A percentile compares a stretch with the other conserved stretches of the same genome.
Conservation (phyloP, 2,329 filamentous ascomycete species). For the Cadophora gregata region DNA sequence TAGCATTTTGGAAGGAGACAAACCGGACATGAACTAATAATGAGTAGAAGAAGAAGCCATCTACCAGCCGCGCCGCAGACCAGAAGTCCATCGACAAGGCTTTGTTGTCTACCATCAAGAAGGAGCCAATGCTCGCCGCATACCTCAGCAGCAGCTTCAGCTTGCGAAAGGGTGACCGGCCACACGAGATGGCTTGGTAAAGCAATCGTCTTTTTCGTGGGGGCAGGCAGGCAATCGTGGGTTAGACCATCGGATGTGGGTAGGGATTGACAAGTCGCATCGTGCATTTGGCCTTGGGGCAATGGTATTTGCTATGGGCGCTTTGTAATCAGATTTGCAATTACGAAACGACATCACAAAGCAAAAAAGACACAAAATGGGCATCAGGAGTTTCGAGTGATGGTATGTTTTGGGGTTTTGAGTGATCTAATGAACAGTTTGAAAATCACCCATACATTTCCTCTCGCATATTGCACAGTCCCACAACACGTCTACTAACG, state of each 20-base stretch:
- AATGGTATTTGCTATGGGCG: conserved; percentile 52
- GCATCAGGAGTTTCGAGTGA: conserved; percentile 12
- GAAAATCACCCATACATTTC: not conserved
- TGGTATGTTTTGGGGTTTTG: conserved; percentile 10
- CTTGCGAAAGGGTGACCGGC: conserved; percentile 99
- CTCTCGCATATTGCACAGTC: not conserved
- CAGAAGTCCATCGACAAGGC: conserved; percentile 99
- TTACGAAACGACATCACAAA: conserved; percentile 45
- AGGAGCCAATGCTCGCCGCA: conserved; percentile 90
- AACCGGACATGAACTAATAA: conserved; percentile 29
- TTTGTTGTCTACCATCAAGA: conserved; percentile 95
- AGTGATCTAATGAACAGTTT: conserved; percentile 18
- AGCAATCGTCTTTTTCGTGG: conserved; percentile 40
- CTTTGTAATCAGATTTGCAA: conserved; percentile 48
- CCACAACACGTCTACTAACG: not conserved
- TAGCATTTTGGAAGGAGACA: not conserved
- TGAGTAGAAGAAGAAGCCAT: conserved; percentile 92
- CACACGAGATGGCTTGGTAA: conserved; percentile 99
- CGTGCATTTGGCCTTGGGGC: conserved; percentile 67
- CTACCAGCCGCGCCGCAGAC: conserved; percentile 89
- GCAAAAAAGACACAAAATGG: conserved; percentile 9
- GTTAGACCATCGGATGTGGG: conserved; percentile 51
- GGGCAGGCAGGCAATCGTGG: conserved; percentile 27
- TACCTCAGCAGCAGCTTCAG: conserved; percentile 97
- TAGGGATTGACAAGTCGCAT: conserved; percentile 62